Evolutionary conservation across 768 basidiomycete species (phyloP).

Genomic region (Pleurotus cornucopiae): DNA sequence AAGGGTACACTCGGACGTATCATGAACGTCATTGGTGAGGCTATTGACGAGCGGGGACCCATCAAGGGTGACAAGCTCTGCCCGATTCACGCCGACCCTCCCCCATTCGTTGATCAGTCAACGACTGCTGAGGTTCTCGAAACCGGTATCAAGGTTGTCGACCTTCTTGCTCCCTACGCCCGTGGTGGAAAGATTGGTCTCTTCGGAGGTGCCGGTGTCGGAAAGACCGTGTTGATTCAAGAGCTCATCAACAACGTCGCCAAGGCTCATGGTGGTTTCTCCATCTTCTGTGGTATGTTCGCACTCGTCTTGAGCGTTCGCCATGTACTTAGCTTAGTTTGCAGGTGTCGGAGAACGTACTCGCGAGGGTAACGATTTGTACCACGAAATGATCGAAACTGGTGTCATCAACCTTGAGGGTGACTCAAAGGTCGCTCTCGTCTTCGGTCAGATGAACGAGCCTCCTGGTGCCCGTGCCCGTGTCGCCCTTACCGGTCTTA

Average conservation of each 20-base stretch:
- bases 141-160: constrained; percentile 99
- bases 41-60: constrained; percentile 99
- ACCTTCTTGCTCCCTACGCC: constrained; percentile 98
- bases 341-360: constrained; percentile 99
- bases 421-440: constrained; percentile 99
- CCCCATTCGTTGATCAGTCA: constrained; percentile 96
- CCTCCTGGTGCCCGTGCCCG: constrained; percentile 99
- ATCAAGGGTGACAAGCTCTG: constrained; percentile 91
- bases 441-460: constrained; percentile 99
- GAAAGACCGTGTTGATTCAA: constrained; percentile 99
- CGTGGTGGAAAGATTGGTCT: constrained; percentile 99
- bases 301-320: background rate
- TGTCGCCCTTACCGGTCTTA: constrained; percentile 98
- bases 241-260: constrained; percentile 99
- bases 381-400: constrained; percentile 99
- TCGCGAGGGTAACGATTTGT: constrained; percentile 99
- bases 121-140: constrained; percentile 98
- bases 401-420: constrained; percentile 99
- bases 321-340: constrained; percentile 9
- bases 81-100: constrained; percentile 97
- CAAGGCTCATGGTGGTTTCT: constrained; percentile 99
- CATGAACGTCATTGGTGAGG: constrained; percentile 99
- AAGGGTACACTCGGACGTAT: constrained; percentile 94
- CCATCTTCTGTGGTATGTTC: constrained; percentile 89
- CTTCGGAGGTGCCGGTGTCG: constrained; percentile 99